A percentile compares a stretch with the other conserved stretches of the same genome.
These are phyloP conservation scores for Podospora appendiculata DNA, from an alignment of 495 filamentous ascomycete genomes.

Conservation along the genomic window DNA sequence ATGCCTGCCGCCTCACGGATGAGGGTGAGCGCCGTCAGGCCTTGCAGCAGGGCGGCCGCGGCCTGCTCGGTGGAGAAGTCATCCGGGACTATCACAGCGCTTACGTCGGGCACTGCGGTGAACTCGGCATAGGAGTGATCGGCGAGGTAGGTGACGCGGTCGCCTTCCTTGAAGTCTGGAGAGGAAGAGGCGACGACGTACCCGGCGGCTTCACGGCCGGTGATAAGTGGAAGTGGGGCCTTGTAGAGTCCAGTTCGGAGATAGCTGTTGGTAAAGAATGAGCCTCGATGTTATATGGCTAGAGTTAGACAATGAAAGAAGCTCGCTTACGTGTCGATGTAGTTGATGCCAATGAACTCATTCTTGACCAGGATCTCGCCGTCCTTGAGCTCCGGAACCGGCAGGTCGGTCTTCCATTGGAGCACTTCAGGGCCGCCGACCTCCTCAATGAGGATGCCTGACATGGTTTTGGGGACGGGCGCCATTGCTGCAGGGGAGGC, in stretches of 20 bases:
- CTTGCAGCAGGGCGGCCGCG: constrained; percentile 69
- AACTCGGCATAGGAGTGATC: constrained; percentile 66
- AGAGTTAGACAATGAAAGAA: neutral
- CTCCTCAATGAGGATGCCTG: constrained; percentile 65
- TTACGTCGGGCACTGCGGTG: constrained; percentile 49
- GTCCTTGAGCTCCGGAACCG: constrained; percentile 62
- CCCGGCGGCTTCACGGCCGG: constrained; percentile 73
- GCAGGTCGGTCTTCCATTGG: constrained; percentile 63
- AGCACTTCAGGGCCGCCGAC: constrained; percentile 75
- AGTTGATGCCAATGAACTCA: constrained; percentile 80
- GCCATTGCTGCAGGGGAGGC: constrained; percentile 4
- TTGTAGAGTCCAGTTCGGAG: constrained; percentile 87
- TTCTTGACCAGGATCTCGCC: constrained; percentile 81
- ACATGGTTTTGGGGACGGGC: constrained; percentile 56
- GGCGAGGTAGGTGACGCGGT: constrained; percentile 59
- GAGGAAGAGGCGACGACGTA: constrained; percentile 30
- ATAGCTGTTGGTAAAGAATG: constrained; percentile 45
- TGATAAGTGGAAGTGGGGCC: constrained; percentile 58
- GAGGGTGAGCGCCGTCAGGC: constrained; percentile 77
- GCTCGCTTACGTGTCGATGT: constrained; percentile 61
- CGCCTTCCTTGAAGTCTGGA: constrained; percentile 50
- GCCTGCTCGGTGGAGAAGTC: constrained; percentile 53
- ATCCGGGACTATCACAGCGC: constrained; percentile 57
- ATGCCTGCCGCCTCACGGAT: constrained; percentile 71
- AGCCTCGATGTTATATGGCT: neutral